Evolutionary conservation across 805 yeast species (phyloP), one percentile per base, ranked within the genome.

Genomic region (Pichia cabralensis): DNA sequence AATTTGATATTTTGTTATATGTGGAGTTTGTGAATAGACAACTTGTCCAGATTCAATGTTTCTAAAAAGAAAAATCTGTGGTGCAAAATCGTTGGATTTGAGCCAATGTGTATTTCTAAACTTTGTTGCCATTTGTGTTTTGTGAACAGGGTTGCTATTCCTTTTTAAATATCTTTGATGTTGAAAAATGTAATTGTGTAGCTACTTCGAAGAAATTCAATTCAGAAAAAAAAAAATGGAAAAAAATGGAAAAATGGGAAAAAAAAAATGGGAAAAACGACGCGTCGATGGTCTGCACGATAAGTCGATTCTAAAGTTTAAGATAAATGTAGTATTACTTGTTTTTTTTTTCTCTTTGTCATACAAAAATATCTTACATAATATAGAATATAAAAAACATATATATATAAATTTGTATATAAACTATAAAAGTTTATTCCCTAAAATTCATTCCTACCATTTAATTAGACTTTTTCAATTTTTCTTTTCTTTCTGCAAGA

Each of bases 31-130:
- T 6, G 95, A 77, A 56, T 85, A 88, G 9, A 84, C 58, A 14
- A 86, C 94, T 63, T 88, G 96, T 5, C 96, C 96, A 26, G 80
- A 69, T 60, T 84, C 92, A 31, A 84, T 58, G 63, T 88, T 86
- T 53, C 92, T 74, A 65, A 82, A 89, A 28, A 85, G 59, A 52
- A 69, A 83, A 10, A 88, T 80, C 50, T 80, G 88, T 8, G 96
- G 95, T 3, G 84, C 94, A 55, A 74, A 72, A 8, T 74, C 71
- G 44, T 80, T 71, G 37, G 58, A 53, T 33, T 62, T 56, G 30
- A 78, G 60, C 83, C 84, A 76, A 34, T 58, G 47, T 10, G 79
- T 70, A 17, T 69, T 62, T 51, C 81, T 71, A 52, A 70, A 71
- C 38, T 56, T 56, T 7, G 52, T 45, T 6, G 63, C 53, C 64